phyloP scores from a whole-genome alignment of 73 alveolate genomes.

The Paramecium biaurelia region DNA sequence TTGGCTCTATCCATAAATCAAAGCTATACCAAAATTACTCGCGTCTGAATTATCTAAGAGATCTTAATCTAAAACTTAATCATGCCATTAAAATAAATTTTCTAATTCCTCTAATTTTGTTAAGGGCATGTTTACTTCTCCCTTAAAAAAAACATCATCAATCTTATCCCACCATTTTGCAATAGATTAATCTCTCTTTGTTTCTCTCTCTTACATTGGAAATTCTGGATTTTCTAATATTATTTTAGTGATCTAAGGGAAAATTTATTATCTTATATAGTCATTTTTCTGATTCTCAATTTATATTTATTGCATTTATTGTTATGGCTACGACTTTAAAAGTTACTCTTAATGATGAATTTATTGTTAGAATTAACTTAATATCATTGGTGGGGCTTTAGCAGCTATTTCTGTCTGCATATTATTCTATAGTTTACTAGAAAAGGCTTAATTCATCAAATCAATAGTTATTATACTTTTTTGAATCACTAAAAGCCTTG shows the following conservation, averaged over 20 bases:
- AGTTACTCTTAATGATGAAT: neutral
- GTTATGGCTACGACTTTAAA: neutral
- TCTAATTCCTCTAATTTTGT: neutral
- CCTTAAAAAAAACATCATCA: neutral
- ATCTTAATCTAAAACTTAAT: neutral
- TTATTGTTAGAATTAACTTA: neutral
- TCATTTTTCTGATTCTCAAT: neutral
- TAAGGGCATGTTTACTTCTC: neutral
- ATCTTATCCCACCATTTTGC: conserved; percentile 29
- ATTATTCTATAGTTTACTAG: neutral
- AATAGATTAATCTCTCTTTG: neutral
- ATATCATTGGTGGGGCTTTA: neutral
- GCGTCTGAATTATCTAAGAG: neutral
- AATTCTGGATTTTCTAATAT: conserved; percentile 7
- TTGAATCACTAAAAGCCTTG: neutral
- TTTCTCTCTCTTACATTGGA: conserved; percentile 6
- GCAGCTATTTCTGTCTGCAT: neutral
- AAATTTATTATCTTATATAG: neutral
- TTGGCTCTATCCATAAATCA: neutral
- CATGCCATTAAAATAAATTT: neutral
- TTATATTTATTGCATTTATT: neutral
- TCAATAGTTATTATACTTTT: neutral
- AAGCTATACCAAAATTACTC: neutral
- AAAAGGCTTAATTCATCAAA: neutral
- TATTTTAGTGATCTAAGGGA: neutral